A percentile compares a stretch with the other conserved stretches of the same genome.
These are phyloP conservation scores for Umbelopsis sp. DNA, from an alignment of 371 early-diverging fungal genomes.

Conservation along the genomic window DNA sequence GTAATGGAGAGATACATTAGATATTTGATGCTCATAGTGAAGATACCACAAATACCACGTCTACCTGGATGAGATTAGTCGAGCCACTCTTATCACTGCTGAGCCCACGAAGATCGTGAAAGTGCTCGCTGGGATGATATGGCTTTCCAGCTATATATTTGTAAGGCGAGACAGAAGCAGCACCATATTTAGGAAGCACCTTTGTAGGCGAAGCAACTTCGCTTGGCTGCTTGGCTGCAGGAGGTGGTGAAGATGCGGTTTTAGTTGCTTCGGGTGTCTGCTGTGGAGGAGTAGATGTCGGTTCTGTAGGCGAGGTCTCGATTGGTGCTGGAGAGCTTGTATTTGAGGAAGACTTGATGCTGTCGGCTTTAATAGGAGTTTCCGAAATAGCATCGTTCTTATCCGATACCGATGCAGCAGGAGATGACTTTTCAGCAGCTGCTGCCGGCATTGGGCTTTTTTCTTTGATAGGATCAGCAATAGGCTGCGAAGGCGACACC, in stretches of 20 bases:
- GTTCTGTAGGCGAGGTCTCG: too few relatives aligned
- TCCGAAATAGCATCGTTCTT: too few relatives aligned
- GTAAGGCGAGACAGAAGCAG: conserved; percentile 45
- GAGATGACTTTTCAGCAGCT: not conserved
- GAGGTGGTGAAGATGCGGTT: too few relatives aligned
- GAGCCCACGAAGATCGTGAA: conserved; percentile 66
- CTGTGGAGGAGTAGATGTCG: not conserved
- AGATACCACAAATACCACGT: not conserved
- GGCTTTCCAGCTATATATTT: conserved; percentile 71
- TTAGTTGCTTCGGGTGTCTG: not conserved
- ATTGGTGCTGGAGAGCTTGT: too few relatives aligned
- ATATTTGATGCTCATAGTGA: not conserved
- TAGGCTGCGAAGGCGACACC: not conserved
- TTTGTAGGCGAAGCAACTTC: conserved; percentile 22
- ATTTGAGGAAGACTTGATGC: not conserved
- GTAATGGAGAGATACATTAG: not conserved
- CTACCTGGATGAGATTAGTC: conserved; percentile 62
- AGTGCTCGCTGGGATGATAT: conserved; percentile 65
- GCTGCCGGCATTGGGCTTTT: not conserved
- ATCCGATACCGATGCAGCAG: too few relatives aligned
- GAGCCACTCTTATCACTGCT: conserved; percentile 72
- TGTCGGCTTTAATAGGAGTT: too few relatives aligned
- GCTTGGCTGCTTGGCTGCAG: too few relatives aligned
- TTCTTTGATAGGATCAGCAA: too few relatives aligned
- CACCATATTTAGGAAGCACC: conserved; percentile 33